A percentile compares a stretch with the other conserved stretches of the same genome.
Evolutionary conservation across 2,329 filamentous ascomycete genomes (phyloP).

Genomic region (Venturia aucupariae): DNA sequence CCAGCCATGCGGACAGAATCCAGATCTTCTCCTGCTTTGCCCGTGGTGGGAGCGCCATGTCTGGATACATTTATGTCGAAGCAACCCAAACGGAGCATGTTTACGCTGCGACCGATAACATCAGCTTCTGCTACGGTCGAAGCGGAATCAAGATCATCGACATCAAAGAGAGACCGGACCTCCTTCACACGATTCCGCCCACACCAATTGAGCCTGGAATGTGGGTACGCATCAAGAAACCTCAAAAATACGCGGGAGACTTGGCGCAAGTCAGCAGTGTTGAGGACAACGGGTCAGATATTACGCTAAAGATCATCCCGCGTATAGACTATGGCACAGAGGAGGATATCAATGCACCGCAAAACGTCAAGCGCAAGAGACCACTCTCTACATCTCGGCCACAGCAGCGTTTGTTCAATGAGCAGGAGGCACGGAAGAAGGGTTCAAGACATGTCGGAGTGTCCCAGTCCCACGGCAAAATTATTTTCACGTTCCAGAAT

Average conservation of each 20-base stretch:
- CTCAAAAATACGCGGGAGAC: slow-evolving; percentile 76
- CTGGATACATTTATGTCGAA: slow-evolving; percentile 92
- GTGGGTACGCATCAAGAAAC: slow-evolving; percentile 80
- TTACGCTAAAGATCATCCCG: slow-evolving; percentile 78
- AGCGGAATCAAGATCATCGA: slow-evolving; percentile 81
- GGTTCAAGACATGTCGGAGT: slow-evolving; percentile 52
- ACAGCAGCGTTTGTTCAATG: slow-evolving; percentile 85
- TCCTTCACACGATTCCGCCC: slow-evolving; percentile 83
- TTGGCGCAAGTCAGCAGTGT: slow-evolving; percentile 87
- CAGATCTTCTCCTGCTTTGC: slow-evolving; percentile 88
- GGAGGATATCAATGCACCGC: slow-evolving; percentile 57
- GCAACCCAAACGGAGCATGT: slow-evolving; percentile 82
- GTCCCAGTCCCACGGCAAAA: slow-evolving; percentile 12
- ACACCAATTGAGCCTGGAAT: slow-evolving; percentile 76
- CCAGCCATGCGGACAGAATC: slow-evolving; percentile 59
- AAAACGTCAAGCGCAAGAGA: slow-evolving; percentile 66
- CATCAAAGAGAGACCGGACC: slow-evolving; percentile 94
- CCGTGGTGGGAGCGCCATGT: slow-evolving; percentile 69
- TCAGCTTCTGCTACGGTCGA: slow-evolving; percentile 83
- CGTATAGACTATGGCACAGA: slow-evolving; percentile 84
- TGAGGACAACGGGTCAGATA: slow-evolving; percentile 84
- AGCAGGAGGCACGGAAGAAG: slow-evolving; percentile 82
- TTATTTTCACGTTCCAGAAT: slow-evolving; percentile 71
- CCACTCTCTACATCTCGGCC: slow-evolving; percentile 52
- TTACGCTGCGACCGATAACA: slow-evolving; percentile 67